A percentile compares a stretch with the other conserved stretches of the same genome.
Conservation (phyloP, 306 rosid species). For the Biancaea sappan region DNA sequence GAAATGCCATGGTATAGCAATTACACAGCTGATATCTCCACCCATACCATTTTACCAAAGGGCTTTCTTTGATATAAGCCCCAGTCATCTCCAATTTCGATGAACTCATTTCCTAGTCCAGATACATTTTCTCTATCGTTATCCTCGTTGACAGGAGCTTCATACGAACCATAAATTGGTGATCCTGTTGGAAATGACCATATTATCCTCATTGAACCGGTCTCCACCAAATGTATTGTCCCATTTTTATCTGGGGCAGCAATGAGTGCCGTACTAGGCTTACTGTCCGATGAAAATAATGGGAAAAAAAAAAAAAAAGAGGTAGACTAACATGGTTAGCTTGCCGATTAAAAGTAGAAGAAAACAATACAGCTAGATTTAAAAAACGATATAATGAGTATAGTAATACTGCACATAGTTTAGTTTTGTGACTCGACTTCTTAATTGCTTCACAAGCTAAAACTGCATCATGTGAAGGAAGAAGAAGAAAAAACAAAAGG, state of each 20-base stretch:
- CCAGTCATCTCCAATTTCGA: slow-evolving; percentile 87
- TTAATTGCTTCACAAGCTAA: background rate
- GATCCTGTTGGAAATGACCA: slow-evolving; percentile 77
- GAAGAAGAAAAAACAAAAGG: too few relatives aligned
- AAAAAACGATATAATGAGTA: background rate
- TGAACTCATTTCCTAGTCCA: slow-evolving; percentile 27
- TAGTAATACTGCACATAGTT: background rate
- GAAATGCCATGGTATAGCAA: slow-evolving; percentile 15
- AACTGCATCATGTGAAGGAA: background rate
- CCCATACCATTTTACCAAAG: slow-evolving; percentile 65
- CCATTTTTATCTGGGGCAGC: slow-evolving; percentile 58
- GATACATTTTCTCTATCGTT: slow-evolving; percentile 47
- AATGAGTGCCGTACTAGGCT: slow-evolving; percentile 49
- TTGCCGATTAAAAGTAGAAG: background rate
- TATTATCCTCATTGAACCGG: slow-evolving; percentile 47
- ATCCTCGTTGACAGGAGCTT: slow-evolving; percentile 42
- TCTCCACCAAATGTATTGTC: slow-evolving; percentile 61
- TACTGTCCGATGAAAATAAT: slow-evolving; percentile 39
- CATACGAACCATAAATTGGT: slow-evolving; percentile 62
- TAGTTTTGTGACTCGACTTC: background rate
- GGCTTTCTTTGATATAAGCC: slow-evolving; percentile 52
- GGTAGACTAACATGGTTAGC: background rate
- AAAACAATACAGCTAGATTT: background rate
- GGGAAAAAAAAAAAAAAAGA: background rate
- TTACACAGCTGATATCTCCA: slow-evolving; percentile 8